Conservation (phyloP, 306 rosid species). For the Prunus dulcis region DNA sequence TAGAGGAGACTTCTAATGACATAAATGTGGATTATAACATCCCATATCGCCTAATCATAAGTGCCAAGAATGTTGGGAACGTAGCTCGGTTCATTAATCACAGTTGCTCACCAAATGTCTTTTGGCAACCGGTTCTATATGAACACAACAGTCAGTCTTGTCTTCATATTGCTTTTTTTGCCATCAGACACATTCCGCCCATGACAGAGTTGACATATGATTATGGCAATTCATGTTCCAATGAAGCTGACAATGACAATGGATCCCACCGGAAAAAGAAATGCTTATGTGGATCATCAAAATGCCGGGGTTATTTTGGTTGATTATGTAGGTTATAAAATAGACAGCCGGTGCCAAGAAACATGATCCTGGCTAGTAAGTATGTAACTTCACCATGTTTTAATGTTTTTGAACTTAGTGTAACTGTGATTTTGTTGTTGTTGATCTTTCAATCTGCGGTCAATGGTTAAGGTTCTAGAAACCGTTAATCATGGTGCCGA, state of each 20-base stretch:
- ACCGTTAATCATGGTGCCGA: not conserved
- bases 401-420: constrained; percentile 9
- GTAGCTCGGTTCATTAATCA: constrained; percentile 71
- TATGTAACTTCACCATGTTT: constrained; percentile 22
- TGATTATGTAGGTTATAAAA: constrained; percentile 27
- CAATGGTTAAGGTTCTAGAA: not conserved
- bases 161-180: constrained; percentile 59
- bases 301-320: constrained; percentile 57
- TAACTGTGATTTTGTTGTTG: not conserved
- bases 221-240: constrained; percentile 40
- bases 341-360: constrained; percentile 20
- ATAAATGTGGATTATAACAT: constrained; percentile 39
- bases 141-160: constrained; percentile 44
- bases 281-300: constrained; percentile 57
- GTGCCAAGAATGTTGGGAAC: constrained; percentile 55
- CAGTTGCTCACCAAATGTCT: constrained; percentile 65
- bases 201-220: constrained; percentile 69
- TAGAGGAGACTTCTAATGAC: constrained; percentile 35
- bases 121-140: constrained; percentile 62
- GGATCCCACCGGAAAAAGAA: constrained; percentile 33
- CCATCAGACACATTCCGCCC: constrained; percentile 59
- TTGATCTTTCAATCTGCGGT: not conserved
- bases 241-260: constrained; percentile 19
- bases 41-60: constrained; percentile 48
- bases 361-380: constrained; percentile 16